Evolutionary conservation across 2,329 filamentous ascomycete species (phyloP).

Genomic region (Arthrobotrys entomopaga): DNA sequence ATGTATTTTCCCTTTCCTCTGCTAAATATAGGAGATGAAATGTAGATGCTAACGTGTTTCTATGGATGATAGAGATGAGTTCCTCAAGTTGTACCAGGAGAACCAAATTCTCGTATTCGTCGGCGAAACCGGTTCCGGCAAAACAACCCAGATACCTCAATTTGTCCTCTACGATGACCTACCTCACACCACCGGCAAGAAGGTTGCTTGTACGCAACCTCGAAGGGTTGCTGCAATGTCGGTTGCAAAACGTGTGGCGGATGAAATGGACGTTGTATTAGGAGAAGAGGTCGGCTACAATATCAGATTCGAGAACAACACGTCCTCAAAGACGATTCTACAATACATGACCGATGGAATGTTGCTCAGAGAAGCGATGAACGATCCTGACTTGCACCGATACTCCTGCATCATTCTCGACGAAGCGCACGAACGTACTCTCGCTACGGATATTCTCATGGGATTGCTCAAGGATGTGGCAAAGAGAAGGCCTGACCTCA

Average conservation of each 20-base stretch:
- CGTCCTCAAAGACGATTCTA: constrained; percentile 84
- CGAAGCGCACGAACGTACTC: constrained; percentile 96
- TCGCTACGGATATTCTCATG: constrained; percentile 97
- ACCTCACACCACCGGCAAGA: constrained; percentile 78
- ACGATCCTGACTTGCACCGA: constrained; percentile 87
- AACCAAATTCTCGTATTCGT: constrained; percentile 98
- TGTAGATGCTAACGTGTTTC: constrained; percentile 3
- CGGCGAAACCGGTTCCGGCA: constrained; percentile 98
- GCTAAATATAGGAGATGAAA: constrained; percentile 6
- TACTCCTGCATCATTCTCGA: constrained; percentile 99
- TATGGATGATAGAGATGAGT: constrained; percentile 76
- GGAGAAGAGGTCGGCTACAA: constrained; percentile 98
- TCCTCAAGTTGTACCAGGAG: constrained; percentile 89
- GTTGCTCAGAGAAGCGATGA: constrained; percentile 94
- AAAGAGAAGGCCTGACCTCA: constrained; percentile 82
- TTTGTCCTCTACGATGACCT: constrained; percentile 98
- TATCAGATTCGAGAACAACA: constrained; percentile 98
- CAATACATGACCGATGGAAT: constrained; percentile 99
- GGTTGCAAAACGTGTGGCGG: constrained; percentile 94
- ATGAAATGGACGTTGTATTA: constrained; percentile 92
- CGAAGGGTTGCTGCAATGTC: constrained; percentile 98
- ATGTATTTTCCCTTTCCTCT: constrained; percentile 59
- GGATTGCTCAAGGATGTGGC: constrained; percentile 92
- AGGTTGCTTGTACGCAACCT: constrained; percentile 97
- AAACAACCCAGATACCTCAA: constrained; percentile 98